phyloP scores from a whole-genome alignment of 805 yeast genomes.

The Wickerhamiella vanderwaltii region DNA sequence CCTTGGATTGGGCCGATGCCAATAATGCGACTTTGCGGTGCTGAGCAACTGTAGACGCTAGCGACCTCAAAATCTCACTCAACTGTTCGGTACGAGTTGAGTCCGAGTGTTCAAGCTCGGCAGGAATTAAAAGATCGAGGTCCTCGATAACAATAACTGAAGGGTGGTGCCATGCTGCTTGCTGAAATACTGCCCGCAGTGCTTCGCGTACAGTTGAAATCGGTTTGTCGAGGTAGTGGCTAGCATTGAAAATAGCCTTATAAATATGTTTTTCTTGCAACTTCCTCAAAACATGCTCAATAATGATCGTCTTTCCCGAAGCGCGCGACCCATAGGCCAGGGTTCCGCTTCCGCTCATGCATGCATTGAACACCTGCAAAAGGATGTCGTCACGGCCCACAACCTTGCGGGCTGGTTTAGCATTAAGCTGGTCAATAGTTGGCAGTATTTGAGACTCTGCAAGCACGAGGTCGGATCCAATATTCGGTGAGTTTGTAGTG shows the following conservation, averaged over 20 bases:
- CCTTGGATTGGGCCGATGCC: constrained; percentile 52
- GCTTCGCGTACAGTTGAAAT: constrained; percentile 36
- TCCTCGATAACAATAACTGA: constrained; percentile 66
- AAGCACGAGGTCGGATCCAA: constrained; percentile 16
- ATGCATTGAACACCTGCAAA: constrained; percentile 30
- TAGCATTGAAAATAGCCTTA: constrained; percentile 40
- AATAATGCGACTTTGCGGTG: constrained; percentile 43
- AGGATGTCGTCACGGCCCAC: constrained; percentile 48
- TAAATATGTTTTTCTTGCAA: constrained; percentile 35
- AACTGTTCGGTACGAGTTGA: constrained; percentile 50
- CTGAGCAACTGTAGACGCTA: constrained; percentile 31
- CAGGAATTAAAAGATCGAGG: constrained; percentile 57
- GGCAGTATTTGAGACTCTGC: constrained; percentile 18
- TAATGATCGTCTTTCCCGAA: constrained; percentile 60
- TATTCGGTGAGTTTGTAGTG: background rate
- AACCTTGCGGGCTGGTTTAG: constrained; percentile 22
- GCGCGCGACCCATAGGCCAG: constrained; percentile 67
- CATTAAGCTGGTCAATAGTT: constrained; percentile 1
- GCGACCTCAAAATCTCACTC: constrained; percentile 45
- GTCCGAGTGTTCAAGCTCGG: constrained; percentile 50
- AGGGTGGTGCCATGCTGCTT: constrained; percentile 67
- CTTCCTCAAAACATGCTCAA: constrained; percentile 32
- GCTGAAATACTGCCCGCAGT: constrained; percentile 35
- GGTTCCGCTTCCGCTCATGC: constrained; percentile 42
- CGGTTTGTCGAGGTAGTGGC: constrained; percentile 44